phyloP scores from a whole-genome alignment of 192 early-diverging fungal species.

The Pilaira anomala region DNA sequence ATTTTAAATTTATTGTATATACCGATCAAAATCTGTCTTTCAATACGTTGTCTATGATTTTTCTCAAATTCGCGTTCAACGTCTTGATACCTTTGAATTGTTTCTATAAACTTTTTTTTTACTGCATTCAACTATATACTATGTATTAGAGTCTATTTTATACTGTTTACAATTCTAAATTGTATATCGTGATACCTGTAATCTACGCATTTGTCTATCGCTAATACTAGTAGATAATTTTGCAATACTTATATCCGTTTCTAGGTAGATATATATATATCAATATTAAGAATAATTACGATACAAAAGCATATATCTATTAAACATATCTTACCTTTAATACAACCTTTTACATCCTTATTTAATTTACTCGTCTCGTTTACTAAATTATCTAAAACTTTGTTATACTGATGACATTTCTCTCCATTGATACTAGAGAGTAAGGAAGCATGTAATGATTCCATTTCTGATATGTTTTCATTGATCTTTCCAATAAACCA shows the following conservation, averaged over 20 bases:
- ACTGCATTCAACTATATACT: conserved; percentile 44
- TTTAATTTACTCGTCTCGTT: conserved; percentile 26
- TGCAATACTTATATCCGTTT: conserved; percentile 13
- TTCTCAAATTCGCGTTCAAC: conserved; percentile 71
- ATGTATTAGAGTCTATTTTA: conserved; percentile 29
- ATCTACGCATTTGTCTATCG: conserved; percentile 5
- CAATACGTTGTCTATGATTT: conserved; percentile 78
- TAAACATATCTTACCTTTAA: conserved; percentile 39
- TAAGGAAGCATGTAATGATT: conserved; percentile 22
- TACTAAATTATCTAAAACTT: conserved; percentile 19
- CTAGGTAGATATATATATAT: neutral
- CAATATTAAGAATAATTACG: neutral
- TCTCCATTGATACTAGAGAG: conserved; percentile 33
- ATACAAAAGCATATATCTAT: neutral
- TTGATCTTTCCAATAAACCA: conserved; percentile 23
- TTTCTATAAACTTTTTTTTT: conserved; percentile 55
- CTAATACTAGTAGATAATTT: neutral
- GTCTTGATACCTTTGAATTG: conserved; percentile 69
- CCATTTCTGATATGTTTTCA: conserved; percentile 26
- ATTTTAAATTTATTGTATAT: neutral
- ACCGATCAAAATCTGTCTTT: conserved; percentile 79
- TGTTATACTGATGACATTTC: conserved; percentile 4
- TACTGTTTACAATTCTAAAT: too few relatives aligned
- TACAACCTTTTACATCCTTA: conserved; percentile 40
- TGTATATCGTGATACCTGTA: too few relatives aligned